phyloP scores from a whole-genome alignment of 2,329 filamentous ascomycete genomes.

The Phialocephala subalpina region DNA sequence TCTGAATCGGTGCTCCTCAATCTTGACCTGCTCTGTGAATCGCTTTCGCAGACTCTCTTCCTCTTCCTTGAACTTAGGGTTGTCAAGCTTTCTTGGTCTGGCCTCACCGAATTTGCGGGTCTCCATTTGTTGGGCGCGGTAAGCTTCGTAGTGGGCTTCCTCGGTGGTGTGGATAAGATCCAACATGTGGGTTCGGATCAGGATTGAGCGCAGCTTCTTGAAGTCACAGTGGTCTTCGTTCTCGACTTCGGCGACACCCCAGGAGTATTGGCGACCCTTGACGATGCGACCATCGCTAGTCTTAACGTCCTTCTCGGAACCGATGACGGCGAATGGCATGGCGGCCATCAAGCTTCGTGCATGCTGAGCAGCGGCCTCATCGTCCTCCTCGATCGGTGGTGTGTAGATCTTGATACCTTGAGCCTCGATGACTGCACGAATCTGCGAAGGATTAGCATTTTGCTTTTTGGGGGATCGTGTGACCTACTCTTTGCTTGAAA shows the following conservation, averaged over 20 bases:
- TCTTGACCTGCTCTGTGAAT: conserved; percentile 99
- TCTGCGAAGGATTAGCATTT: conserved; percentile 60
- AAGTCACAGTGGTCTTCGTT: conserved; percentile 99
- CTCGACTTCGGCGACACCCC: conserved; percentile 99
- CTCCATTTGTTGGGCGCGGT: conserved; percentile 99
- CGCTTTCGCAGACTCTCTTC: conserved; percentile 98
- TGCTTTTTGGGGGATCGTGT: conserved; percentile 6
- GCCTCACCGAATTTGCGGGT: conserved; percentile 99
- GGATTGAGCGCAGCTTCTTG: conserved; percentile 98
- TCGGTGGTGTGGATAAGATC: conserved; percentile 99
- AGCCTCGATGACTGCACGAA: conserved; percentile 93
- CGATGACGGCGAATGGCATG: conserved; percentile 99
- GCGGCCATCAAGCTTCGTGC: conserved; percentile 93
- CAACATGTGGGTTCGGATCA: conserved; percentile 99
- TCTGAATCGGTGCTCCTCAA: conserved; percentile 98
- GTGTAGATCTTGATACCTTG: conserved; percentile 99
- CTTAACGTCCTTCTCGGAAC: conserved; percentile 99
- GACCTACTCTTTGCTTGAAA: conserved; percentile 91
- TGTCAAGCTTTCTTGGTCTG: conserved; percentile 95
- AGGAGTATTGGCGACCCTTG: conserved; percentile 98
- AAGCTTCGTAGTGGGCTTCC: conserved; percentile 98
- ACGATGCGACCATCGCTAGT: conserved; percentile 94
- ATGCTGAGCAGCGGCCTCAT: conserved; percentile 94
- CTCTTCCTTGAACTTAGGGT: conserved; percentile 99
- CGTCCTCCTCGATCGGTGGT: conserved; percentile 96